These are phyloP conservation scores for Boletellus sp. DNA, from an alignment of 1,284 basidiomycete genomes.

Conservation along the genomic window DNA sequence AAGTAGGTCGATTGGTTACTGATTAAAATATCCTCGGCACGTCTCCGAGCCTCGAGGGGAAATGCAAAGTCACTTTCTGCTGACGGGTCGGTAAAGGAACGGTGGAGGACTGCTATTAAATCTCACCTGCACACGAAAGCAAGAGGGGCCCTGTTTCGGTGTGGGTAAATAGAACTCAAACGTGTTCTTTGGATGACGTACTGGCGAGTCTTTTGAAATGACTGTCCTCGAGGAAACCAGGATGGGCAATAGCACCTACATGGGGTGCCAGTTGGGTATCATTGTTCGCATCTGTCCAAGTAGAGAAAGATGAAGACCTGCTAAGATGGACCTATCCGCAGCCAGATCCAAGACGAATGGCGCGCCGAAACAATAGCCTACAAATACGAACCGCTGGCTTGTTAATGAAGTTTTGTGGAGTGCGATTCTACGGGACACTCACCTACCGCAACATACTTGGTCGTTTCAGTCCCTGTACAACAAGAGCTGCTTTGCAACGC, in stretches of 20 bases:
- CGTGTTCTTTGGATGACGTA: slow-evolving; percentile 26
- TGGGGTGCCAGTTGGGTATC: background rate
- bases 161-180: background rate
- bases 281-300: background rate
- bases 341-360: slow-evolving; percentile 46
- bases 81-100: slow-evolving; percentile 3
- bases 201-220: slow-evolving; percentile 44
- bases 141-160: slow-evolving; percentile 43
- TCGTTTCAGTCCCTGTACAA: slow-evolving; percentile 11
- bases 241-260: slow-evolving; percentile 53
- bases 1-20: slow-evolving; percentile 24
- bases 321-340: slow-evolving; percentile 41
- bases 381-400: background rate
- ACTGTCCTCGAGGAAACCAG: slow-evolving; percentile 50
- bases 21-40: slow-evolving; percentile 30
- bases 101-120: no score
- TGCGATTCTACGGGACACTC: slow-evolving; percentile 5
- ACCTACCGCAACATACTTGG: slow-evolving; percentile 38
- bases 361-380: slow-evolving; percentile 60
- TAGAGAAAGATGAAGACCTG: slow-evolving; percentile 32
- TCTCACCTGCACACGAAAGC: slow-evolving; percentile 47
- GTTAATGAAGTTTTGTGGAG: background rate
- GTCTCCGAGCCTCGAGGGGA: slow-evolving; percentile 19
- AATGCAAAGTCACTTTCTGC: slow-evolving; percentile 28
- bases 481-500: background rate